Evolutionary conservation across 1,139 yeast genomes (phyloP).

Genomic region (Kazachstania sp.): DNA sequence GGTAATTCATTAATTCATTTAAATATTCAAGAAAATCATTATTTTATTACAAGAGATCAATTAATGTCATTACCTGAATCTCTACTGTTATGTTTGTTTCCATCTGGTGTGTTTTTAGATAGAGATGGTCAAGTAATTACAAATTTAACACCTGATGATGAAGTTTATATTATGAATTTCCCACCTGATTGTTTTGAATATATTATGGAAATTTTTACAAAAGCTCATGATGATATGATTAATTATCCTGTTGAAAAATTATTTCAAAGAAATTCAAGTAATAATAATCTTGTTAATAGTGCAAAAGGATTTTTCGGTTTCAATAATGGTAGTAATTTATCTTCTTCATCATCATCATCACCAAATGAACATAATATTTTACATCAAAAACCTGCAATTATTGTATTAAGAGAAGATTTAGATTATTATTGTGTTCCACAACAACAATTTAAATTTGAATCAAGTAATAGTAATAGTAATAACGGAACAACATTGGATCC

Average conservation of each 20-base stretch:
- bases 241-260: slow-evolving; percentile 27
- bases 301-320: slow-evolving; percentile 34
- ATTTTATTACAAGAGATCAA: slow-evolving; percentile 77
- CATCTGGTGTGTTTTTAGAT: slow-evolving; percentile 82
- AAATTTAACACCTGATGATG: slow-evolving; percentile 65
- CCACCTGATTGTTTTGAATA: slow-evolving; percentile 81
- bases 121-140: slow-evolving; percentile 66
- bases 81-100: slow-evolving; percentile 74
- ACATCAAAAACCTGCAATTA: slow-evolving; percentile 78
- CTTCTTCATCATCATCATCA: neutral
- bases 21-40: slow-evolving; percentile 60
- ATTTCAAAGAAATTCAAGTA: slow-evolving; percentile 15
- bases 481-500: slow-evolving; percentile 23
- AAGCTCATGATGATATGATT: slow-evolving; percentile 27
- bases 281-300: slow-evolving; percentile 29
- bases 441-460: slow-evolving; percentile 33
- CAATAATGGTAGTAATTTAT: slow-evolving; percentile 13
- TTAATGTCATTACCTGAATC: slow-evolving; percentile 88
- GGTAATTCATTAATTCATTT: slow-evolving; percentile 57
- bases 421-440: slow-evolving; percentile 84
- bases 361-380: slow-evolving; percentile 44
- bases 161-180: slow-evolving; percentile 65
- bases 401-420: slow-evolving; percentile 86
- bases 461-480: slow-evolving; percentile 17
- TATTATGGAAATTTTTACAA: slow-evolving; percentile 50